Percentiles rank a stretch among this genome's conserved stretches.
These are phyloP conservation scores for Tricholoma sp. DNA, from an alignment of 768 basidiomycete species.

Conservation along the genomic window DNA sequence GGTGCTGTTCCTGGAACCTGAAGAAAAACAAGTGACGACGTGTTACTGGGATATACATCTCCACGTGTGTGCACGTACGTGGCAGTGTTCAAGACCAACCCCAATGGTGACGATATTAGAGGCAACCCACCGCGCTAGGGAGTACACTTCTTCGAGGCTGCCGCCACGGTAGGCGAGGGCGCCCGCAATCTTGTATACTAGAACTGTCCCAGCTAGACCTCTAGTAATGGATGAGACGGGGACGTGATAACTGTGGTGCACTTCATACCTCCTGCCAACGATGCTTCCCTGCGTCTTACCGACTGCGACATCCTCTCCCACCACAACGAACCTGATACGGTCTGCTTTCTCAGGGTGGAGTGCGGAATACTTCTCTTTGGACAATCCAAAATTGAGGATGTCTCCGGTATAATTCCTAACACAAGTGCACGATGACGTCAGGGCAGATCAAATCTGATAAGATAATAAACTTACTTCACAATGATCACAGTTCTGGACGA, in stretches of 20 bases:
- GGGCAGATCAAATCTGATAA: not conserved
- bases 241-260: not conserved
- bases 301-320: slow-evolving; percentile 89
- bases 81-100: slow-evolving; percentile 84
- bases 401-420: slow-evolving; percentile 86
- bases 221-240: slow-evolving; percentile 29
- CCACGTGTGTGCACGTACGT: slow-evolving; percentile 37
- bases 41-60: not conserved
- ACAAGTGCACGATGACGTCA: slow-evolving; percentile 1
- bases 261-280: slow-evolving; percentile 68
- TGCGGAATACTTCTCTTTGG: slow-evolving; percentile 78
- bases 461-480: slow-evolving; percentile 53
- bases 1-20: slow-evolving; percentile 77
- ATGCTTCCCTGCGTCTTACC: slow-evolving; percentile 75
- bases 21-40: not conserved
- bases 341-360: slow-evolving; percentile 62
- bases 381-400: slow-evolving; percentile 86
- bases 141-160: slow-evolving; percentile 62
- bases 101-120: slow-evolving; percentile 76
- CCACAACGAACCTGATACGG: slow-evolving; percentile 69
- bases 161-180: slow-evolving; percentile 69
- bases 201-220: slow-evolving; percentile 74
- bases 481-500: slow-evolving; percentile 70
- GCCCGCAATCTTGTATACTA: slow-evolving; percentile 90
- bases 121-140: slow-evolving; percentile 59